A percentile compares a stretch with the other conserved stretches of the same genome.
Evolutionary conservation across 2,329 filamentous ascomycete genomes (phyloP).

Genomic region (Talaromyces sp.): DNA sequence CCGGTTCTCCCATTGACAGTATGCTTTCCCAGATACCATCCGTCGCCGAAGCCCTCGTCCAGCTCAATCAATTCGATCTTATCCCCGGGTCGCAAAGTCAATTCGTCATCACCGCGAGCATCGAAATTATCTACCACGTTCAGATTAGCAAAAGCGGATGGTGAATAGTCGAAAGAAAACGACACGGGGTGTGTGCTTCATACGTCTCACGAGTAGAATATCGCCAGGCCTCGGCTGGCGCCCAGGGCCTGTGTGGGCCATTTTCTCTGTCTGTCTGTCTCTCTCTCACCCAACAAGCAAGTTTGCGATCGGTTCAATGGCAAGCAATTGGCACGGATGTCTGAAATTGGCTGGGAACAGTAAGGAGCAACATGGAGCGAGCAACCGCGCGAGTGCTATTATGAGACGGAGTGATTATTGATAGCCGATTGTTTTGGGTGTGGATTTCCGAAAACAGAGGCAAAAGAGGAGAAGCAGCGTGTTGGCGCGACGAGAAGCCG

Average conservation of each 20-base stretch:
- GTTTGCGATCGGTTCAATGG: constrained; percentile 10
- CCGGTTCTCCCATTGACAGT: constrained; percentile 38
- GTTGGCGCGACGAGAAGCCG: constrained; percentile 4
- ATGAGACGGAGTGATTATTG: not conserved
- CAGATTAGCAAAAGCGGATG: constrained; percentile 18
- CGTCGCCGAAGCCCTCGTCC: constrained; percentile 64
- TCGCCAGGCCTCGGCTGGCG: constrained; percentile 38
- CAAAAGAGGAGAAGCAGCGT: constrained; percentile 4
- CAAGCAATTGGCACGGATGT: constrained; percentile 10
- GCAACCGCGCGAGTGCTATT: not conserved
- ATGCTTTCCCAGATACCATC: constrained; percentile 58
- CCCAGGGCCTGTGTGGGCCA: constrained; percentile 32
- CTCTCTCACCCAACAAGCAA: not conserved
- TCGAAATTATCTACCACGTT: constrained; percentile 75
- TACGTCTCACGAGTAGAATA: constrained; percentile 43
- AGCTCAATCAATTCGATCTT: constrained; percentile 60
- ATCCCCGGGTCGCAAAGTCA: constrained; percentile 75
- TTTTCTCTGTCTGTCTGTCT: constrained; percentile 13
- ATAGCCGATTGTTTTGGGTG: not conserved
- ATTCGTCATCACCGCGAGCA: constrained; percentile 86
- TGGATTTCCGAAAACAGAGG: not conserved
- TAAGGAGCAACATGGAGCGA: constrained; percentile 28
- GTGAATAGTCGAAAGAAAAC: not conserved
- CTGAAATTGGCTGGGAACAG: constrained; percentile 15
- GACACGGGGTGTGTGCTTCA: constrained; percentile 23